Evolutionary conservation across 139 green algal genomes (phyloP).

Genomic region (Mychonastes homosphaera): DNA sequence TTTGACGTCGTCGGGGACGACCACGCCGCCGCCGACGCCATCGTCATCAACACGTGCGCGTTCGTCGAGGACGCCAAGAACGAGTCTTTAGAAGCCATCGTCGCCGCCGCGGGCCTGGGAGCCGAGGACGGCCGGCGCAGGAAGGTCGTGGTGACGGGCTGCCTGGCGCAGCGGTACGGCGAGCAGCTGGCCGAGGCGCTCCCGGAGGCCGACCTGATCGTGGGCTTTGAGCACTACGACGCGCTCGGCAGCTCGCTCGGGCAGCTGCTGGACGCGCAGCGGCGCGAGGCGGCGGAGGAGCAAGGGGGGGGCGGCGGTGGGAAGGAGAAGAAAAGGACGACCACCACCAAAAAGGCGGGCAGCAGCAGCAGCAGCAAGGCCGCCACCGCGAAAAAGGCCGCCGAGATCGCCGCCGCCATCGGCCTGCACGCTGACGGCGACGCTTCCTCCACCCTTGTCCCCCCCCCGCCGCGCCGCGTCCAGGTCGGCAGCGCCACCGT

Average conservation of each 20-base stretch:
- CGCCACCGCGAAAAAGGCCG: not conserved
- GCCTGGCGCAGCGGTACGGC: conserved; percentile 77
- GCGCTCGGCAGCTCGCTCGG: too few species aligned
- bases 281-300: too few species aligned
- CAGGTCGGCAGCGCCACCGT: conserved; percentile 70
- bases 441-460: too few species aligned
- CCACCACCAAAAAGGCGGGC: too few species aligned
- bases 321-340: too few species aligned
- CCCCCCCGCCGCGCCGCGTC: not conserved
- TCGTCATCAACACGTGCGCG: conserved; percentile 81
- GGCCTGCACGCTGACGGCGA: too few species aligned
- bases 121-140: conserved; percentile 34
- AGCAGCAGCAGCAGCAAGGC: not conserved
- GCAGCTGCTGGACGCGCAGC: too few species aligned
- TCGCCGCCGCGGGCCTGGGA: conserved; percentile 61
- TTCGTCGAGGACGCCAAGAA: conserved; percentile 60
- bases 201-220: conserved; percentile 73
- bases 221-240: conserved; percentile 64
- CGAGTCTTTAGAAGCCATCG: conserved; percentile 47
- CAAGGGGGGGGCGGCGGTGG: too few species aligned
- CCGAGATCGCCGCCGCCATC: not conserved
- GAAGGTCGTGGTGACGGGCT: conserved; percentile 77
- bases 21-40: conserved; percentile 56
- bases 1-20: conserved; percentile 46
- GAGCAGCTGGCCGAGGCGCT: conserved; percentile 59